Evolutionary conservation across 177 flowering plant genomes (phyloP), one percentile per base, ranked within the genome.

Genomic region (Vitis hybrid): DNA sequence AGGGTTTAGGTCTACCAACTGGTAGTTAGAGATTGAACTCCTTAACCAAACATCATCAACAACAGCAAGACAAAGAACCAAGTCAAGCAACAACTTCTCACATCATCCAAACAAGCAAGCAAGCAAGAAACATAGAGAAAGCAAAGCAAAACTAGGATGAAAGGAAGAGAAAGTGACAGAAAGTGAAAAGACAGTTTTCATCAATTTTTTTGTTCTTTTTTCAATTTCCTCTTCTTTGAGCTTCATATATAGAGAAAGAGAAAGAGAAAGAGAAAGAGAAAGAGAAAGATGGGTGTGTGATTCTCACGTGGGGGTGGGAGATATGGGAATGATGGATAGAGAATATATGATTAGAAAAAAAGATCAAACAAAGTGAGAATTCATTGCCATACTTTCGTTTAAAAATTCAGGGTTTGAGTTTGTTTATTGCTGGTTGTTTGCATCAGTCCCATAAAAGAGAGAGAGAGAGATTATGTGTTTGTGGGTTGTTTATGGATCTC

Each of bases 1-100:
- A 82, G 88, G 84, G 80, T 81, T 89, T 86, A 90, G 97, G 92
- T 92, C 93, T 66, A 92, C 97, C 95, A 83, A 89, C 97, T 89
- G 97, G 95, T 92, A 4, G 94, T 90, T 90, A 90, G 83, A 73
- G 88, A 86, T 83, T 84, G 82, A 87, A 82, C 88, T 80, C 82
- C 86, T 80, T 87, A 87, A 90, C 90, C 88, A 88, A 80, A 82
- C 81, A 66, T 55, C 67, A 72, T 50, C 71, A 74, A 31, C 74
- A 71, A 69, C 76, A 74, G 53, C 74, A 77, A 59, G 58, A 70
- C 59, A 49, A 64, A n/a, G 31, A 66, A 67, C 24, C 54, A 63
- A 78, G 59, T 62, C 59, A 60, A 49, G 51, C 44, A 38, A 38
- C 44, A 38, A 38, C 44, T 38, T 38, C 44, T 5, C 44, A 38